These are phyloP conservation scores for Xylariaceae sp. DNA, from an alignment of 2,329 filamentous ascomycete species.

Conservation along the genomic window DNA sequence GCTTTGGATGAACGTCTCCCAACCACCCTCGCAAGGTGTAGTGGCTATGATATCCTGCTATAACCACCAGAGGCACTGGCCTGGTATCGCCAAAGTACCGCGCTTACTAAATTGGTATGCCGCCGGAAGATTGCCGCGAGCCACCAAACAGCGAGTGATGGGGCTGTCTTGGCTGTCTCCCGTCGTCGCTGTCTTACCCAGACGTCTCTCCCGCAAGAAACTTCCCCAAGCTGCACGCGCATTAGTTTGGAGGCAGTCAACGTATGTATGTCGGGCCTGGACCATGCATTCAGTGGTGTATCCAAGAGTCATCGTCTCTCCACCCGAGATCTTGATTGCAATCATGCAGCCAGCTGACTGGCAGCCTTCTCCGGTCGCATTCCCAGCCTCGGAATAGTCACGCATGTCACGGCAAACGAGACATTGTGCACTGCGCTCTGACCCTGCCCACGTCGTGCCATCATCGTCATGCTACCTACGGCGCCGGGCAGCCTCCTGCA, in stretches of 20 bases:
- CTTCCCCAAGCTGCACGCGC: constrained; percentile 21
- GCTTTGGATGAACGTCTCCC: background rate
- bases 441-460: too few relatives aligned
- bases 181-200: too few relatives aligned
- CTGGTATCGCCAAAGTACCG: background rate
- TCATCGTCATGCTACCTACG: background rate
- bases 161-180: background rate
- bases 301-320: constrained; percentile 6
- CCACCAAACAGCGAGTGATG: constrained; percentile 5
- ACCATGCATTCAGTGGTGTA: constrained; percentile 6
- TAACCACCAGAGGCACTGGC: background rate
- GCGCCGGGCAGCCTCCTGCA: background rate
- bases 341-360: too few relatives aligned
- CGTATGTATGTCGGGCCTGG: background rate
- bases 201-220: constrained; percentile 26
- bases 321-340: background rate
- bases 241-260: constrained; percentile 10
- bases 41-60: too few relatives aligned
- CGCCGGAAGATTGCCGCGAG: constrained; percentile 23
- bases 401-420: too few relatives aligned
- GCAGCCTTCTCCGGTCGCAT: too few relatives aligned
- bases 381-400: too few relatives aligned
- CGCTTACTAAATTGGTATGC: constrained; percentile 14
- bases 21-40: background rate
- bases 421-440: too few relatives aligned